Conservation (phyloP, 2,329 filamentous ascomycete species). For the Metarhizium robertsii region DNA sequence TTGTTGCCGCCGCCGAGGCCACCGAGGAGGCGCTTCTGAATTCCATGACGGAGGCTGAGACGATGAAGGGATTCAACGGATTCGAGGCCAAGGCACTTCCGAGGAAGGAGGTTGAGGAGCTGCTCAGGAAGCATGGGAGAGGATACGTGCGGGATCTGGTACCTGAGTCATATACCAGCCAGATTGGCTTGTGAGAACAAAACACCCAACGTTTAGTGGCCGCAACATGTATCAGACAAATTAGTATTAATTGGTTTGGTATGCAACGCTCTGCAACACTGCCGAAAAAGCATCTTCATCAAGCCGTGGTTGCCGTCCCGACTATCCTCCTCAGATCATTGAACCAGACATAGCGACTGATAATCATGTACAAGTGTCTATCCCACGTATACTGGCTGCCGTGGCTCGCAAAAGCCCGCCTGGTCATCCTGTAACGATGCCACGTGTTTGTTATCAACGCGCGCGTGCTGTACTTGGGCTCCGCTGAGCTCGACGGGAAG, state of each 20-base stretch:
- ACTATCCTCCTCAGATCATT: slow-evolving; percentile 17
- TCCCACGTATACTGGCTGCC: slow-evolving; percentile 31
- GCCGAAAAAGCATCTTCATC: neutral
- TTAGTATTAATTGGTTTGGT: neutral
- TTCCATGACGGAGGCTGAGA: neutral
- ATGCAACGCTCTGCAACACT: neutral
- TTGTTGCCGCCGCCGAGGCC: neutral
- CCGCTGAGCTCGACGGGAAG: slow-evolving; percentile 10
- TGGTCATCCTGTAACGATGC: slow-evolving; percentile 23
- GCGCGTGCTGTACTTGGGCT: slow-evolving; percentile 12
- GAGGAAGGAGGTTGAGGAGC: neutral
- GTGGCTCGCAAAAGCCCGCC: slow-evolving; percentile 27
- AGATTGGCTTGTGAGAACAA: neutral
- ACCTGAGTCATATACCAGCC: neutral
- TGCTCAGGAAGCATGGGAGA: neutral
- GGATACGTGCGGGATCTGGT: neutral
- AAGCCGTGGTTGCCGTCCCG: neutral
- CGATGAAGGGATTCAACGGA: neutral
- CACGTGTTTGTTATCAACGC: slow-evolving; percentile 27
- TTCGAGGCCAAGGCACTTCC: neutral
- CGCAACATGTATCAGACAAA: neutral
- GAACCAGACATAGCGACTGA: slow-evolving; percentile 32
- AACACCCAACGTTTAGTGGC: neutral
- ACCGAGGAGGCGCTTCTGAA: neutral
- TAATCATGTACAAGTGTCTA: slow-evolving; percentile 27